A percentile compares a stretch with the other conserved stretches of the same genome.
These are phyloP conservation scores for Cudoniella acicularis DNA, from an alignment of 495 filamentous ascomycete genomes.

Conservation along the genomic window DNA sequence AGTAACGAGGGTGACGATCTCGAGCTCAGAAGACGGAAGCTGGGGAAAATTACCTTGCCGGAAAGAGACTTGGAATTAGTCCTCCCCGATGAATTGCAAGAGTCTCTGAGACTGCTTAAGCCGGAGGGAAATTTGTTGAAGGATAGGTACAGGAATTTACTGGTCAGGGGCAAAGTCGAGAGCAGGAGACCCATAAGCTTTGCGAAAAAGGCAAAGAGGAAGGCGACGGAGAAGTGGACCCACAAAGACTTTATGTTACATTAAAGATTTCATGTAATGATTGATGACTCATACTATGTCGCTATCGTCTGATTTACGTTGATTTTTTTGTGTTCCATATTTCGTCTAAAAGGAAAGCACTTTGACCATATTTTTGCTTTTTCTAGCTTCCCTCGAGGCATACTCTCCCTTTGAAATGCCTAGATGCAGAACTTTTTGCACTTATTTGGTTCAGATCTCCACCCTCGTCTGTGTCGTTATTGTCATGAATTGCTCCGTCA, in stretches of 20 bases:
- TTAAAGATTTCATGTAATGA: conserved; percentile 11
- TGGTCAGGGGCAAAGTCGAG: conserved; percentile 87
- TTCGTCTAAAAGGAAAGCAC: too few species aligned
- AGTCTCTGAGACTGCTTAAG: conserved; percentile 82
- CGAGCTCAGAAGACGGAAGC: conserved; percentile 66
- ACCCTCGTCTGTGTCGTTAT: too few species aligned
- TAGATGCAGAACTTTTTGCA: too few species aligned
- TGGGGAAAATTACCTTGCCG: conserved; percentile 75
- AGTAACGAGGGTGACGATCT: conserved; percentile 50
- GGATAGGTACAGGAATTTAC: conserved; percentile 84
- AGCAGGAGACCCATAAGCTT: conserved; percentile 70
- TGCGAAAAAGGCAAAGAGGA: conserved; percentile 71
- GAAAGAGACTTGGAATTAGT: conserved; percentile 82
- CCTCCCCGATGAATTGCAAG: conserved; percentile 88
- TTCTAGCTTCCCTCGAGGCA: too few species aligned
- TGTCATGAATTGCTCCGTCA: too few species aligned
- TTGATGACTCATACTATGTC: too few species aligned
- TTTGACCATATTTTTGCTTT: too few species aligned
- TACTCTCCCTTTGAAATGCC: too few species aligned
- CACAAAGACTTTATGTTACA: conserved; percentile 85
- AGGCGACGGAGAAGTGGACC: conserved; percentile 89
- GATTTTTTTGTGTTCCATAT: too few species aligned
- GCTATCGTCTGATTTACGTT: too few species aligned
- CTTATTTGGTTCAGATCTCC: too few species aligned
- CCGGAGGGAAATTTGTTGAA: conserved; percentile 91